These are phyloP conservation scores for Clonostachys solani DNA, from an alignment of 2,329 filamentous ascomycete genomes.

Conservation along the genomic window DNA sequence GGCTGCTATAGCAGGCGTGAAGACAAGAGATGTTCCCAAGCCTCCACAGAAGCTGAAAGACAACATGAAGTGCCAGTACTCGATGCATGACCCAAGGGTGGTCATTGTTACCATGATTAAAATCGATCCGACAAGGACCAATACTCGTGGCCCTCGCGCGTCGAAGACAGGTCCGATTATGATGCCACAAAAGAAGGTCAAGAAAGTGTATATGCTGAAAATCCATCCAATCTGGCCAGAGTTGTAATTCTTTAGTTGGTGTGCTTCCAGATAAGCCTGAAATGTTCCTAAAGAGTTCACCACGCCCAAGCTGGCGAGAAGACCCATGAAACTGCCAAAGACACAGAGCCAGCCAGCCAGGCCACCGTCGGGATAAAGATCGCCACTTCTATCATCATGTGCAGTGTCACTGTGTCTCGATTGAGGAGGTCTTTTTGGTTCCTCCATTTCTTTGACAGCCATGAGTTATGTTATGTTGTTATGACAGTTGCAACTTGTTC, in stretches of 20 bases:
- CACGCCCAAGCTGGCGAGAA: slow-evolving; percentile 2
- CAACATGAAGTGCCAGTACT: slow-evolving; percentile 1
- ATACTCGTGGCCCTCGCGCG: background rate
- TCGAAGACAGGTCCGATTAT: slow-evolving; percentile 4
- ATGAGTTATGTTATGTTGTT: too few relatives aligned
- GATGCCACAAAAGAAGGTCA: slow-evolving; percentile 3
- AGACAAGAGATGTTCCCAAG: background rate
- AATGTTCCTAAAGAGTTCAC: slow-evolving; percentile 3
- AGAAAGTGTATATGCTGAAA: slow-evolving; percentile 1
- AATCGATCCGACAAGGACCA: background rate
- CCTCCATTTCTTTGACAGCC: too few relatives aligned
- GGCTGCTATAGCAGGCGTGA: slow-evolving; percentile 13
- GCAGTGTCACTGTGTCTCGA: too few relatives aligned
- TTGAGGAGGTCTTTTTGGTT: too few relatives aligned
- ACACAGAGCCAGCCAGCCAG: background rate
- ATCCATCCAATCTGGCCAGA: slow-evolving; percentile 4
- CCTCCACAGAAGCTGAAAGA: slow-evolving; percentile 4
- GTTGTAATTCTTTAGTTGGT: slow-evolving; percentile 1
- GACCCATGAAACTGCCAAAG: slow-evolving; percentile 2
- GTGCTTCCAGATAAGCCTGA: slow-evolving; percentile 1
- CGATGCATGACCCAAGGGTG: background rate
- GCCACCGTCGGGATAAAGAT: too few relatives aligned
- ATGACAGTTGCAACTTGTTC: too few relatives aligned
- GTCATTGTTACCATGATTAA: background rate
- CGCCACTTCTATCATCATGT: too few relatives aligned